These are phyloP conservation scores for Testicularia cyperi DNA, from an alignment of 1,284 basidiomycete species.

Conservation along the genomic window DNA sequence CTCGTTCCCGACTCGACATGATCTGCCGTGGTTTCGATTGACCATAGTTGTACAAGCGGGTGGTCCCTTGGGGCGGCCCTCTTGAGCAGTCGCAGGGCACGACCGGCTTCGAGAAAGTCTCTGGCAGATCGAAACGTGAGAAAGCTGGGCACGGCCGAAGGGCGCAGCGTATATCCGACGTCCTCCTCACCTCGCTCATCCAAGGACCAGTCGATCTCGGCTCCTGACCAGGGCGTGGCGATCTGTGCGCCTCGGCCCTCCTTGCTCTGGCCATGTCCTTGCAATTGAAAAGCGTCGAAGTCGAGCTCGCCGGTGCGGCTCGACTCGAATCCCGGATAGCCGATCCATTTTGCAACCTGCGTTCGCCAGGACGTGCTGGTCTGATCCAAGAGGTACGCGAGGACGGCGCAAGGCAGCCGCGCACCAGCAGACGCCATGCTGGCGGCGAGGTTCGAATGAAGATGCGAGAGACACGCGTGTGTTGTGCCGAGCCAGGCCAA, in stretches of 20 bases:
- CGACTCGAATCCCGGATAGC: constrained; percentile 37
- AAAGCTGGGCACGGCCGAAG: constrained; percentile 37
- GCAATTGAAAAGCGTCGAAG: constrained; percentile 1
- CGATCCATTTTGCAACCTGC: constrained; percentile 37
- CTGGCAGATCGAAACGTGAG: constrained; percentile 27
- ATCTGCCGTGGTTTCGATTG: too few species aligned
- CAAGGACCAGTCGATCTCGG: constrained; percentile 36
- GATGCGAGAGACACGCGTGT: constrained; percentile 25
- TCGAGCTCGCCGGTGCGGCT: constrained; percentile 30
- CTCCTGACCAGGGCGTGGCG: constrained; percentile 38
- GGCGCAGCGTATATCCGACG: constrained; percentile 40
- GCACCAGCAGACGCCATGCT: constrained; percentile 22
- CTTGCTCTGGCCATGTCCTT: not conserved
- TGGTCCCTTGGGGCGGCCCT: constrained; percentile 41
- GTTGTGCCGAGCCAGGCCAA: constrained; percentile 21
- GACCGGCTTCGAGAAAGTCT: constrained; percentile 39
- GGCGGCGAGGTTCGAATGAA: constrained; percentile 42
- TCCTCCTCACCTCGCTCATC: constrained; percentile 45
- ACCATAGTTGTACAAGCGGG: constrained; percentile 34
- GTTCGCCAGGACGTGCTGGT: constrained; percentile 33
- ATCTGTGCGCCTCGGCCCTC: not conserved
- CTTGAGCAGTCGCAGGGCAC: constrained; percentile 41
- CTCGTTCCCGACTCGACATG: too few species aligned
- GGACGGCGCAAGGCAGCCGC: constrained; percentile 13
- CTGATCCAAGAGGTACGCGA: constrained; percentile 34